Percentiles rank a stretch among this genome's conserved stretches.
These are phyloP conservation scores for Coniochaeta prunicola DNA, from an alignment of 2,329 filamentous ascomycete species.

Conservation along the genomic window DNA sequence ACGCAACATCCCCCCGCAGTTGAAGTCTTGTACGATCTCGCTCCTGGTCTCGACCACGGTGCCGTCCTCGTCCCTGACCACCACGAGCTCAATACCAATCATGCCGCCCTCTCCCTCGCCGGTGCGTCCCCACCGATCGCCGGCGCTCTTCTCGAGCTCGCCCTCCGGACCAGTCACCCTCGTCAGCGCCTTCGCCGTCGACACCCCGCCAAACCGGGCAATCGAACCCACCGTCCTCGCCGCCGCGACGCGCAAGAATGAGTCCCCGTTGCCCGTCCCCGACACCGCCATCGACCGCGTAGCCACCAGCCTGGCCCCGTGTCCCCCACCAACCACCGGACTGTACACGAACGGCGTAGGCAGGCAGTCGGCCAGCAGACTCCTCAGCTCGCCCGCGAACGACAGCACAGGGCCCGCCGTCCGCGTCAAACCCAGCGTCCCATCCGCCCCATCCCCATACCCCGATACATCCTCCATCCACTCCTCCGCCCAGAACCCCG, in stretches of 20 bases:
- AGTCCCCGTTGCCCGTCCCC: constrained; percentile 83
- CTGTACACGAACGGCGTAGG: constrained; percentile 37
- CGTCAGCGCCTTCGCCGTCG: constrained; percentile 51
- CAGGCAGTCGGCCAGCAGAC: constrained; percentile 52
- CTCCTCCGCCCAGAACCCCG: constrained; percentile 86
- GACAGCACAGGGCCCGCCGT: constrained; percentile 26
- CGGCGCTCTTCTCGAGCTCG: constrained; percentile 68
- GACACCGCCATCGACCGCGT: constrained; percentile 54
- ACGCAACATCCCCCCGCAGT: constrained; percentile 83
- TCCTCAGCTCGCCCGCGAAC: constrained; percentile 34
- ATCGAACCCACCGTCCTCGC: constrained; percentile 67
- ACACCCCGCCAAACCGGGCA: constrained; percentile 50
- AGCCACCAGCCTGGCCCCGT: constrained; percentile 13
- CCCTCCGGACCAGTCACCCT: constrained; percentile 64
- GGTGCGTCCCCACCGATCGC: constrained; percentile 61
- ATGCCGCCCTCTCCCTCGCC: constrained; percentile 81
- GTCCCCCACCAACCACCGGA: constrained; percentile 15
- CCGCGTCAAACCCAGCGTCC: neutral
- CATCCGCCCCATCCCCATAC: neutral
- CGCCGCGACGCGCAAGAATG: constrained; percentile 68
- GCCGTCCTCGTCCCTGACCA: constrained; percentile 36
- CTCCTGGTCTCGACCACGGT: constrained; percentile 31
- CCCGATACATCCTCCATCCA: constrained; percentile 51
- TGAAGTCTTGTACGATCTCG: constrained; percentile 67
- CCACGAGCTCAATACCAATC: constrained; percentile 65